Conservation (phyloP, 208 protist genomes). For the Balamuthia mandrillaris region DNA sequence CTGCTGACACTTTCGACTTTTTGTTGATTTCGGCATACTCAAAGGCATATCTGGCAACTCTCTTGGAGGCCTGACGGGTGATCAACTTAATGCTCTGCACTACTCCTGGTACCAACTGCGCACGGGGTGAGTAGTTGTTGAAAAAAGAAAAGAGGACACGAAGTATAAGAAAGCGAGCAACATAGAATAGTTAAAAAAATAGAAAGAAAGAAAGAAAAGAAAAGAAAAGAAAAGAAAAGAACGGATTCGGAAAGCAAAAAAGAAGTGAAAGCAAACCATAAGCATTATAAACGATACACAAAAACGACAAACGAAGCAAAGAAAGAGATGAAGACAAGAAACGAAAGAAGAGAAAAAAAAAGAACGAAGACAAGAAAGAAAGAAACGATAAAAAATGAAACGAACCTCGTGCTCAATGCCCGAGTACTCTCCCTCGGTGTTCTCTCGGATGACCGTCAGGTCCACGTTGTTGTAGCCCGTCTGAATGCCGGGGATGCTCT, state of each 20-base stretch:
- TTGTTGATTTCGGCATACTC: slow-evolving; percentile 60
- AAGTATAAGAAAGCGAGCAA: no score
- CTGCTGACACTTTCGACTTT: slow-evolving; percentile 42
- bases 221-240: no score
- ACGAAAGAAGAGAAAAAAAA: background rate
- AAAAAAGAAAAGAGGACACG: no score
- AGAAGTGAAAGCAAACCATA: background rate
- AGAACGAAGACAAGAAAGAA: background rate
- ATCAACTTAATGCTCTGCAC: slow-evolving; percentile 68
- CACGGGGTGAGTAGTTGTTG: background rate
- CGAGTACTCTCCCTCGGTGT: slow-evolving; percentile 79
- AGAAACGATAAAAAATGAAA: background rate
- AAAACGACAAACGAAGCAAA: background rate
- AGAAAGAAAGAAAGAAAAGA: no score
- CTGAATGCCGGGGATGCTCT: slow-evolving; percentile 57
- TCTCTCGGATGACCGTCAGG: slow-evolving; percentile 76
- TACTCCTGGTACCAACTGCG: slow-evolving; percentile 36
- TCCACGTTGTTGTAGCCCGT: slow-evolving; percentile 69
- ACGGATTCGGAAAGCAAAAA: no score
- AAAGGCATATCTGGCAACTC: slow-evolving; percentile 74
- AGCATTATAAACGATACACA: background rate
- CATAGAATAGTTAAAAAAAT: no score
- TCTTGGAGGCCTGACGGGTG: slow-evolving; percentile 62
- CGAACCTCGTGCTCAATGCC: slow-evolving; percentile 70
- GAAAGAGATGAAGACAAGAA: no score